Evolutionary conservation across 2,329 filamentous ascomycete species (phyloP).

Genomic region (Beauveria caledonica): DNA sequence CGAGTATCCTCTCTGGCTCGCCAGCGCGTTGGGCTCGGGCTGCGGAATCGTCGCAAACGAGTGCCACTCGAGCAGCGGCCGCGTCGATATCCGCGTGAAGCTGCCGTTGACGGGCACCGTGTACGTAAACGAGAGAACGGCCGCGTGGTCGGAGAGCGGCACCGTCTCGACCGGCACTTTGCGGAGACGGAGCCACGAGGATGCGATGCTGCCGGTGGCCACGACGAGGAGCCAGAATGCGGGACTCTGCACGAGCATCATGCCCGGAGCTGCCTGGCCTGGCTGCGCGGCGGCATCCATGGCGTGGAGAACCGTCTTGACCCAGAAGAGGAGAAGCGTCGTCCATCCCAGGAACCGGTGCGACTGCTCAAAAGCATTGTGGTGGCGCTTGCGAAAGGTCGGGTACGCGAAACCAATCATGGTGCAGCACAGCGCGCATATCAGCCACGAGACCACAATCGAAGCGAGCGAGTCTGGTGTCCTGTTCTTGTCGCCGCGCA

Average conservation of each 20-base stretch:
- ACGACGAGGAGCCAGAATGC: conserved; percentile 59
- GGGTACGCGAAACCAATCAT: conserved; percentile 60
- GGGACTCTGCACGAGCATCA: conserved; percentile 29
- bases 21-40: conserved; percentile 39
- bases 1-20: conserved; percentile 45
- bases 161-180: conserved; percentile 58
- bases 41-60: conserved; percentile 67
- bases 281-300: conserved; percentile 32
- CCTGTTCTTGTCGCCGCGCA: not conserved
- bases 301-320: conserved; percentile 48
- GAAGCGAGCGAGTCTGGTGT: conserved; percentile 25
- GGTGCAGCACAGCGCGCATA: conserved; percentile 47
- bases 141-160: conserved; percentile 61
- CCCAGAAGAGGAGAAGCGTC: conserved; percentile 57
- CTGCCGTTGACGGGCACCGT: conserved; percentile 43
- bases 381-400: conserved; percentile 49
- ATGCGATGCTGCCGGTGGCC: conserved; percentile 56
- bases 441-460: conserved; percentile 45
- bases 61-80: conserved; percentile 64
- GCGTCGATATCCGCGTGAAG: conserved; percentile 48
- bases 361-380: conserved; percentile 62
- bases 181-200: conserved; percentile 66
- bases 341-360: conserved; percentile 71
- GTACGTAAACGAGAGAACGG: conserved; percentile 62
- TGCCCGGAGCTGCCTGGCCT: conserved; percentile 26